These are phyloP conservation scores for Nidularia sp. DNA, from an alignment of 768 basidiomycete species.

Conservation along the genomic window DNA sequence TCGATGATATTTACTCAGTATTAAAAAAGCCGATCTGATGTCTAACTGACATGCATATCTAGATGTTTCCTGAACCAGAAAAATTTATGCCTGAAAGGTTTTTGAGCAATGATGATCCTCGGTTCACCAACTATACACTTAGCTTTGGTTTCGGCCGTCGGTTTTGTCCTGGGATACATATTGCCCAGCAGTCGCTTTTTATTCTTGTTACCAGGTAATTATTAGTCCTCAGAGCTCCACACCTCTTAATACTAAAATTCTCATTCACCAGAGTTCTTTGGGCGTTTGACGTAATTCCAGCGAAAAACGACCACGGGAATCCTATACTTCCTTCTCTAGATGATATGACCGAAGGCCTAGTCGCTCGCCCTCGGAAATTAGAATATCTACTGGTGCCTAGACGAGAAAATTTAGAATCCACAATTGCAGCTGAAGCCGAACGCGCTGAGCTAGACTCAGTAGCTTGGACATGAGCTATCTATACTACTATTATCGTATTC, in stretches of 20 bases:
- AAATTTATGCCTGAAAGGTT: not conserved
- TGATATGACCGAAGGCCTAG: constrained; percentile 12
- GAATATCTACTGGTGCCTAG: constrained; percentile 9
- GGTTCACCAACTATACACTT: not conserved
- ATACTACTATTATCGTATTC: no score
- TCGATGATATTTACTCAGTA: not conserved
- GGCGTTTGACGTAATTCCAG: not conserved
- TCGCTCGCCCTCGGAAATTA: constrained; percentile 13
- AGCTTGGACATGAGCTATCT: not conserved
- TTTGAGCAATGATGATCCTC: not conserved
- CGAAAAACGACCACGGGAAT: constrained; percentile 7
- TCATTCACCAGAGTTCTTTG: not conserved
- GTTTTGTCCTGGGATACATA: not conserved
- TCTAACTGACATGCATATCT: not conserved
- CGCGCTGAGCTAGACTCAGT: constrained; percentile 6
- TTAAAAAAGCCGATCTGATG: not conserved
- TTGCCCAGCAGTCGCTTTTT: not conserved
- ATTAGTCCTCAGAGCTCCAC: not conserved
- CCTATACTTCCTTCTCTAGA: constrained; percentile 11
- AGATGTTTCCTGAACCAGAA: not conserved
- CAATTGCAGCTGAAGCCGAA: constrained; percentile 8
- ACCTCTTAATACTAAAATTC: not conserved
- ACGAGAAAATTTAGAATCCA: constrained; percentile 1
- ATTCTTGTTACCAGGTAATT: not conserved
- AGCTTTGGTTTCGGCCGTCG: not conserved